Conservation (phyloP, 2,329 filamentous ascomycete genomes). For the Aspergillus sp. region DNA sequence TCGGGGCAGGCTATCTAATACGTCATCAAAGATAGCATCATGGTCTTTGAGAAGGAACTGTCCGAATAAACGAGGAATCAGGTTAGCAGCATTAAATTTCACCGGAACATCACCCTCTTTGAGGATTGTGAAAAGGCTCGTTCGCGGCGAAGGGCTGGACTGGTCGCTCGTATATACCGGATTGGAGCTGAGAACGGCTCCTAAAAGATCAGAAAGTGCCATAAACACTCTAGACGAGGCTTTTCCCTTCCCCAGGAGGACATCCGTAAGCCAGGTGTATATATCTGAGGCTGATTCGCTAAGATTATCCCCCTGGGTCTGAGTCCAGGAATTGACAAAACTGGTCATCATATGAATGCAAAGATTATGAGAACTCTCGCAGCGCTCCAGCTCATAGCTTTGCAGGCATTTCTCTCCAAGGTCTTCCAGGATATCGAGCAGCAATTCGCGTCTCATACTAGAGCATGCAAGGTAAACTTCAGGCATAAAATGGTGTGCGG, state of each 20-base stretch:
- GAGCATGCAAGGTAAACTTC: conserved; percentile 23
- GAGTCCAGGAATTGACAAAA: conserved; percentile 56
- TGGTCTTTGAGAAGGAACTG: conserved; percentile 76
- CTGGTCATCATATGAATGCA: conserved; percentile 61
- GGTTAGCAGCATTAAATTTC: conserved; percentile 65
- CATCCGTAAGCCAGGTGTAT: conserved; percentile 68
- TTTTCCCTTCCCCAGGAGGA: conserved; percentile 57
- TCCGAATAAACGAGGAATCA: conserved; percentile 66
- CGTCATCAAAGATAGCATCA: conserved; percentile 73
- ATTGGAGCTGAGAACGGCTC: conserved; percentile 59
- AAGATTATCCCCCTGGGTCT: conserved; percentile 49
- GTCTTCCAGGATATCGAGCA: conserved; percentile 40
- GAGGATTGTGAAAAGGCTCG: conserved; percentile 67
- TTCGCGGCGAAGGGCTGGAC: conserved; percentile 55
- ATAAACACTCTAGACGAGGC: conserved; percentile 63
- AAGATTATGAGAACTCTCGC: conserved; percentile 62
- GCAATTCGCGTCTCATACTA: conserved; percentile 25
- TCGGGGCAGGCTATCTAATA: conserved; percentile 68
- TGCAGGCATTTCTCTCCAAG: conserved; percentile 43
- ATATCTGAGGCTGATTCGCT: conserved; percentile 62
- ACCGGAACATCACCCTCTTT: conserved; percentile 57
- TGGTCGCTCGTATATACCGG: conserved; percentile 58
- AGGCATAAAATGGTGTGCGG: conserved; percentile 23
- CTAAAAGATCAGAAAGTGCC: conserved; percentile 59
- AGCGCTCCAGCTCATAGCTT: conserved; percentile 57